Conservation (phyloP, 768 basidiomycete species). For the Boletus reticuloceps region DNA sequence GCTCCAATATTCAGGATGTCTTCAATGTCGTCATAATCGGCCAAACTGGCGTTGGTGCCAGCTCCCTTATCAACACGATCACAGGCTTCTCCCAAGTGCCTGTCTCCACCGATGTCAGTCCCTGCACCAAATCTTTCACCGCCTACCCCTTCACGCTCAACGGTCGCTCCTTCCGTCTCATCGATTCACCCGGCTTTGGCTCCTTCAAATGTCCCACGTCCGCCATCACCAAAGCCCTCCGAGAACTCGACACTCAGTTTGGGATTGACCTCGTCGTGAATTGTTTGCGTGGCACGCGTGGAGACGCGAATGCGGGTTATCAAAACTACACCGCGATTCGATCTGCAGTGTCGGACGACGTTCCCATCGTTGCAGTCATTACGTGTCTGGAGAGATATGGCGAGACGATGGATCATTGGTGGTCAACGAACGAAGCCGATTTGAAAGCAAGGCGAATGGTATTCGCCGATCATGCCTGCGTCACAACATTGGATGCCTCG, state of each 20-base stretch:
- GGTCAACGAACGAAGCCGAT: conserved; percentile 34
- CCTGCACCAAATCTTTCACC: conserved; percentile 25
- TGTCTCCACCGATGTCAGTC: conserved; percentile 28
- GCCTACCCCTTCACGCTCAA: conserved; percentile 26
- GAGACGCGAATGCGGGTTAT: conserved; percentile 27
- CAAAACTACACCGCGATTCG: conserved; percentile 28
- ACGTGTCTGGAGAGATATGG: conserved; percentile 32
- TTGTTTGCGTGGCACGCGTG: conserved; percentile 26
- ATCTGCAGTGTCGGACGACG: conserved; percentile 29
- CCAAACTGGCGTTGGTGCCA: conserved; percentile 35
- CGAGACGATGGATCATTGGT: conserved; percentile 38
- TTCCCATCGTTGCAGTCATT: conserved; percentile 30
- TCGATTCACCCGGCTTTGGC: conserved; percentile 30
- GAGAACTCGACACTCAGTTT: conserved; percentile 27
- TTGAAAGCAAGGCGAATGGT: conserved; percentile 35
- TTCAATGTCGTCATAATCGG: conserved; percentile 32
- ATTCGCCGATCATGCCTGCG: conserved; percentile 39
- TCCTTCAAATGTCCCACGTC: conserved; percentile 27
- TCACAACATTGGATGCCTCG: conserved; percentile 32
- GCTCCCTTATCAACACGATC: conserved; percentile 42
- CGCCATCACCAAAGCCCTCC: conserved; percentile 23
- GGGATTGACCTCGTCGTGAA: conserved; percentile 29
- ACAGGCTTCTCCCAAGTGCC: conserved; percentile 14
- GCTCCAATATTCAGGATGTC: conserved; percentile 15
- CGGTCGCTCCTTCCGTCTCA: conserved; percentile 27